These are phyloP conservation scores for Lactarius sanguifluus DNA, from an alignment of 768 basidiomycete genomes.

Conservation along the genomic window DNA sequence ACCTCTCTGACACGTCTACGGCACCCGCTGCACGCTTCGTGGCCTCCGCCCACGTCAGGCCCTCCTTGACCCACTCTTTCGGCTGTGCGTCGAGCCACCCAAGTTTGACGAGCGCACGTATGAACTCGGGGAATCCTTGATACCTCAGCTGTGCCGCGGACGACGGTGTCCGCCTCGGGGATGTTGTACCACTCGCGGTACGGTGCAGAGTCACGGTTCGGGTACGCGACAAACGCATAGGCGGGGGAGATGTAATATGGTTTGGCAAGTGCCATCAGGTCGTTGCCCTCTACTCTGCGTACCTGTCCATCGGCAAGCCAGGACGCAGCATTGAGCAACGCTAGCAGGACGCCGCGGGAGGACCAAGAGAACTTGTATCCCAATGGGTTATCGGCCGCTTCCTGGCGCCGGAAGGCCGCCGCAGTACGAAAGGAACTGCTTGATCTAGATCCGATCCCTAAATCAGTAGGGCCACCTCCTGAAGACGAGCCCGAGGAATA, in stretches of 20 bases:
- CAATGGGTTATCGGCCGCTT: slow-evolving; percentile 89
- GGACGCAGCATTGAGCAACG: slow-evolving; percentile 86
- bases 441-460: slow-evolving; percentile 51
- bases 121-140: slow-evolving; percentile 96
- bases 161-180: slow-evolving; percentile 88
- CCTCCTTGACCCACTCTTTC: slow-evolving; percentile 76
- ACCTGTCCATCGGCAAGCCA: slow-evolving; percentile 68
- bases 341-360: slow-evolving; percentile 91
- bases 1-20: slow-evolving; percentile 69
- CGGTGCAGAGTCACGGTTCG: slow-evolving; percentile 90
- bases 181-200: slow-evolving; percentile 93
- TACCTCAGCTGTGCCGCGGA: slow-evolving; percentile 93
- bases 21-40: slow-evolving; percentile 74
- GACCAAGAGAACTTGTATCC: slow-evolving; percentile 99
- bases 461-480: slow-evolving; percentile 6
- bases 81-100: slow-evolving; percentile 79
- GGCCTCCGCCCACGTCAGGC: slow-evolving; percentile 81
- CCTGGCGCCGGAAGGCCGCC: slow-evolving; percentile 93
- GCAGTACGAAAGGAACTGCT: slow-evolving; percentile 91
- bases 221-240: slow-evolving; percentile 95
- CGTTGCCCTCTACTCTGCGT: slow-evolving; percentile 67
- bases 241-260: slow-evolving; percentile 96
- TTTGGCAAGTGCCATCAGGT: slow-evolving; percentile 88
- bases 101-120: slow-evolving; percentile 80
- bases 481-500: slow-evolving; percentile 32